Percentiles rank a stretch among this genome's conserved stretches.
Conservation (phyloP, 192 early-diverging fungal genomes). For the Coemansia sp. region DNA sequence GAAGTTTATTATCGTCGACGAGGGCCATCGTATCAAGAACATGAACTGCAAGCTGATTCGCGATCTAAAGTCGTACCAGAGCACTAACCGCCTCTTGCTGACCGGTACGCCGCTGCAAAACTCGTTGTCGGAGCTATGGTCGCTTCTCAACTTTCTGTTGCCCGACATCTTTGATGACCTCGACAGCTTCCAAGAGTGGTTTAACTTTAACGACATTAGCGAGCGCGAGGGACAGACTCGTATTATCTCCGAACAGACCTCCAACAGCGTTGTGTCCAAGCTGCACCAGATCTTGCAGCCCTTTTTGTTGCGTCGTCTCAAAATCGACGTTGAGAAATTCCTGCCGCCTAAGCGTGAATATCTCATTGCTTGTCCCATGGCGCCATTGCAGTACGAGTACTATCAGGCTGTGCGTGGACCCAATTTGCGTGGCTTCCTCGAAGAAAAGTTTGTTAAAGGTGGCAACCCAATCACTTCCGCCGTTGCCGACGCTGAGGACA, state of each 20-base stretch:
- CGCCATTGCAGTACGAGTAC: constrained; percentile 68
- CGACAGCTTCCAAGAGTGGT: constrained; percentile 86
- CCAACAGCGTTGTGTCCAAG: constrained; percentile 71
- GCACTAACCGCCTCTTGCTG: constrained; percentile 85
- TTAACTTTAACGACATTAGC: constrained; percentile 77
- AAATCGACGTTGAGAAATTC: constrained; percentile 81
- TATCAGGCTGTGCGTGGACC: constrained; percentile 69
- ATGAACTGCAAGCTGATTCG: constrained; percentile 86
- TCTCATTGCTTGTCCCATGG: constrained; percentile 77
- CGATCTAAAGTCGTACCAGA: constrained; percentile 83
- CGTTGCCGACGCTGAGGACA: constrained; percentile 3
- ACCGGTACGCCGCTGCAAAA: constrained; percentile 97
- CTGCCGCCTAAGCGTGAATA: constrained; percentile 94
- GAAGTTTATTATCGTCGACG: constrained; percentile 94
- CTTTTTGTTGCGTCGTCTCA: constrained; percentile 62
- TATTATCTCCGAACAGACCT: constrained; percentile 68
- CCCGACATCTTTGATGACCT: constrained; percentile 95
- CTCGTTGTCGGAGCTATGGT: constrained; percentile 93
- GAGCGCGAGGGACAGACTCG: constrained; percentile 63
- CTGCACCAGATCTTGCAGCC: constrained; percentile 88
- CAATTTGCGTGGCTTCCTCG: constrained; percentile 66
- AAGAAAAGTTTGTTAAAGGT: constrained; percentile 6
- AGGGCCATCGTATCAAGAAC: constrained; percentile 98
- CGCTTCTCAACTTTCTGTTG: constrained; percentile 90
- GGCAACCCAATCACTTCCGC: background rate